Evolutionary conservation across 2,329 filamentous ascomycete genomes (phyloP).

Genomic region (Chalaropsis thielavioides): DNA sequence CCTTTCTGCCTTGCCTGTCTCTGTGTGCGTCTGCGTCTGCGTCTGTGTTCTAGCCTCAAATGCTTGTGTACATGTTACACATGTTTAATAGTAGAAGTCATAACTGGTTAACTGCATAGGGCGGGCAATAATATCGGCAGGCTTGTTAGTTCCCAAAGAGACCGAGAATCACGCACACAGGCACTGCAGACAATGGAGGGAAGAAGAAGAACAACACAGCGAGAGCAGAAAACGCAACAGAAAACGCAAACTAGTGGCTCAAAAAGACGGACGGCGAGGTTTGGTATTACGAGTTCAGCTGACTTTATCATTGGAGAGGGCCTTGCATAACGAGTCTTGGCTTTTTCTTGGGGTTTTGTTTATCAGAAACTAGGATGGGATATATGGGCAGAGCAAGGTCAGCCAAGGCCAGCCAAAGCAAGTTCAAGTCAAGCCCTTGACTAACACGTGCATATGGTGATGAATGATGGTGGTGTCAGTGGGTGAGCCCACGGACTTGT

Average conservation of each 20-base stretch:
- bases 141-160: not conserved
- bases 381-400: too few species aligned
- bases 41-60: not conserved
- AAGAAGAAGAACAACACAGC: not conserved
- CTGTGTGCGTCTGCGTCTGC: not conserved
- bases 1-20: too few species aligned
- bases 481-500: not conserved
- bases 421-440: not conserved
- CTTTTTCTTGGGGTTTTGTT: constrained; percentile 9
- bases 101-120: not conserved
- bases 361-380: not conserved
- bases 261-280: not conserved
- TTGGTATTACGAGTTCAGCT: not conserved
- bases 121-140: not conserved
- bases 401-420: not conserved
- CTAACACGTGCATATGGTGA: not conserved
- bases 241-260: not conserved
- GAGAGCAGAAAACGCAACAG: not conserved
- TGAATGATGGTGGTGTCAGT: not conserved
- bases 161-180: not conserved
- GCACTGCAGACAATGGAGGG: not conserved
- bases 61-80: not conserved
- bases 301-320: not conserved
- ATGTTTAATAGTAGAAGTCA: not conserved
- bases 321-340: constrained; percentile 13